Conservation (phyloP, 2,329 filamentous ascomycete species). For the Pseudophaeomoniella oleicola region DNA sequence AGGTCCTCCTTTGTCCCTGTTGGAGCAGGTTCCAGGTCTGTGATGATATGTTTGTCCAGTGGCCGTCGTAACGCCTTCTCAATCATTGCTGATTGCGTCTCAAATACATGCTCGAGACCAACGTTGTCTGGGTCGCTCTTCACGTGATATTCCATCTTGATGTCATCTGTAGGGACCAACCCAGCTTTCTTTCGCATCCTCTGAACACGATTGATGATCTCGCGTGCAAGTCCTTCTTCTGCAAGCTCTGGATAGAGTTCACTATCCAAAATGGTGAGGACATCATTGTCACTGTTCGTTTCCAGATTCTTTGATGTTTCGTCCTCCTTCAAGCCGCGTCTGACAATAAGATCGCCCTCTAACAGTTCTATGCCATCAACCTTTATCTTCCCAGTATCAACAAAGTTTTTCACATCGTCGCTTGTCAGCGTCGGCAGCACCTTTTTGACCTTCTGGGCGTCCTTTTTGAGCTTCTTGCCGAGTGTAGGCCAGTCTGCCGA, state of each 20-base stretch:
- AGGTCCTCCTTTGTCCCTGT: slow-evolving; percentile 39
- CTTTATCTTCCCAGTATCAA: slow-evolving; percentile 56
- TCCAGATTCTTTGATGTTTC: slow-evolving; percentile 60
- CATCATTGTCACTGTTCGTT: slow-evolving; percentile 76
- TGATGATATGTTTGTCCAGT: slow-evolving; percentile 53
- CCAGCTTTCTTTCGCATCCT: slow-evolving; percentile 87
- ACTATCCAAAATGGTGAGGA: slow-evolving; percentile 79
- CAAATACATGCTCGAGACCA: slow-evolving; percentile 56
- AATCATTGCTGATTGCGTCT: slow-evolving; percentile 51
- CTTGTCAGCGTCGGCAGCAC: slow-evolving; percentile 66
- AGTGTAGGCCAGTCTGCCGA: slow-evolving; percentile 85
- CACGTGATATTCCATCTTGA: slow-evolving; percentile 85
- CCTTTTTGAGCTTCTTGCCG: slow-evolving; percentile 95
- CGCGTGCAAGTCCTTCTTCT: slow-evolving; percentile 75
- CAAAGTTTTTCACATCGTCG: slow-evolving; percentile 66
- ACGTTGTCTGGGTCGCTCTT: slow-evolving; percentile 64
- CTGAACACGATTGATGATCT: slow-evolving; percentile 88
- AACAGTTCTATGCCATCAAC: slow-evolving; percentile 78
- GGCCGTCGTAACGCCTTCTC: slow-evolving; percentile 66
- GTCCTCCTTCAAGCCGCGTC: slow-evolving; percentile 61
- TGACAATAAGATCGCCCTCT: slow-evolving; percentile 70
- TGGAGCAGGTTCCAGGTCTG: slow-evolving; percentile 41
- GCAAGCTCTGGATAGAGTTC: slow-evolving; percentile 72
- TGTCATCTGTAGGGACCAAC: slow-evolving; percentile 78
- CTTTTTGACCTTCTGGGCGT: slow-evolving; percentile 81